phyloP scores from a whole-genome alignment of 139 green algal genomes.

The Closterium sp. region DNA sequence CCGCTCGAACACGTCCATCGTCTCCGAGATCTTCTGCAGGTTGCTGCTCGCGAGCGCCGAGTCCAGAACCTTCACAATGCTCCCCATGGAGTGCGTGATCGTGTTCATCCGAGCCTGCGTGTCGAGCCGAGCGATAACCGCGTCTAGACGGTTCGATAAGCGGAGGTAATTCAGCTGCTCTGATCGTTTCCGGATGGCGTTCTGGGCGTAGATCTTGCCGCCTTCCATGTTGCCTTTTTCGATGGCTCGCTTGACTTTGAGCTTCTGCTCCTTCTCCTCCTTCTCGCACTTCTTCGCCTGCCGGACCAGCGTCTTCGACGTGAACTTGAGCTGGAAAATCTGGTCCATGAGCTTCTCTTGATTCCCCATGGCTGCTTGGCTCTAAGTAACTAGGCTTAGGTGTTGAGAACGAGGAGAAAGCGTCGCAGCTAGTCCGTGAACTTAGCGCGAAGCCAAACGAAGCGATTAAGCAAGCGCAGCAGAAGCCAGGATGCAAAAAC shows the following conservation, averaged over 20 bases:
- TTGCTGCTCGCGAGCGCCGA: constrained; percentile 81
- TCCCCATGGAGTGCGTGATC: constrained; percentile 88
- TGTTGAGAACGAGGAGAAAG: not conserved
- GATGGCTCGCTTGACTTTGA: constrained; percentile 96
- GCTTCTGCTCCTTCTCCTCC: constrained; percentile 89
- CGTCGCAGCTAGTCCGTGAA: not conserved
- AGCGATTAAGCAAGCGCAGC: not conserved
- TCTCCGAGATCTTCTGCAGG: constrained; percentile 80
- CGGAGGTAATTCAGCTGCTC: constrained; percentile 96
- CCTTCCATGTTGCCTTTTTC: constrained; percentile 96
- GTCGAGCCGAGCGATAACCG: constrained; percentile 84
- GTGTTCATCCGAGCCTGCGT: constrained; percentile 83
- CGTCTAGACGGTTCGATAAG: constrained; percentile 84
- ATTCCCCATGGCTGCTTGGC: constrained; percentile 38
- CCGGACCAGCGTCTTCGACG: constrained; percentile 84
- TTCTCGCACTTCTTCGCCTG: constrained; percentile 87
- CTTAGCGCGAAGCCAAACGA: not conserved
- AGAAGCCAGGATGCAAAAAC: not conserved
- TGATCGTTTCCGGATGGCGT: constrained; percentile 87
- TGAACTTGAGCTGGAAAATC: constrained; percentile 97
- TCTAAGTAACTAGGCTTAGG: no score
- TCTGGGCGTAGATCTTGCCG: constrained; percentile 83
- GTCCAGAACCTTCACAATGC: constrained; percentile 92
- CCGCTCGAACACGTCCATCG: constrained; percentile 93
- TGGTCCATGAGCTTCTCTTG: constrained; percentile 61